These are phyloP conservation scores for Nephelium lappaceum DNA, from an alignment of 345 rosid genomes.

Conservation along the genomic window DNA sequence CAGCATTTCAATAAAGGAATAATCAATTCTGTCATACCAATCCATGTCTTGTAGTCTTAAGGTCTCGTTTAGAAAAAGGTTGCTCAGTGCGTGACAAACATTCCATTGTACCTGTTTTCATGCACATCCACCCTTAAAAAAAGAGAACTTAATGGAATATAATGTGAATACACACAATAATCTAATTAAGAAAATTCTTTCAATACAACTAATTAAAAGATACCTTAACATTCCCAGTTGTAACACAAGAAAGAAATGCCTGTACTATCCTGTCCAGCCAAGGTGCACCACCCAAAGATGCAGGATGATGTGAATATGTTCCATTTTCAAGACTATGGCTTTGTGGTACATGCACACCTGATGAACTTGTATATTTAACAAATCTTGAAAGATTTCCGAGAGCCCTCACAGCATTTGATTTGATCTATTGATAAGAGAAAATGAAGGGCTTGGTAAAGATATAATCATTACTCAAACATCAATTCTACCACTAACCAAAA, in stretches of 20 bases:
- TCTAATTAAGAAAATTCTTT: not conserved
- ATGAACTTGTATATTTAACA: slow-evolving; percentile 39
- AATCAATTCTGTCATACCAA: slow-evolving; percentile 56
- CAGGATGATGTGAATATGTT: slow-evolving; percentile 29
- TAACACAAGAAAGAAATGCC: slow-evolving; percentile 93
- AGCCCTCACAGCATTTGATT: slow-evolving; percentile 91
- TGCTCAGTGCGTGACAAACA: slow-evolving; percentile 91
- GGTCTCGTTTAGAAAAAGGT: slow-evolving; percentile 77
- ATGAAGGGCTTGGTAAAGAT: not conserved
- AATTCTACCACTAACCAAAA: not conserved
- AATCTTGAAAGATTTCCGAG: slow-evolving; percentile 82
- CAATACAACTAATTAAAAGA: slow-evolving; percentile 1
- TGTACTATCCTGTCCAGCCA: slow-evolving; percentile 79
- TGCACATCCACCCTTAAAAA: slow-evolving; percentile 18
- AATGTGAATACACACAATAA: not conserved
- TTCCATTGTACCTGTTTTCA: slow-evolving; percentile 94
- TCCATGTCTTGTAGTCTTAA: slow-evolving; percentile 75
- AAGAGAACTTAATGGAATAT: slow-evolving; percentile 12
- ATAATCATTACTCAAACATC: not conserved
- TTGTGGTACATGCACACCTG: slow-evolving; percentile 31
- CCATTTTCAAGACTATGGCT: slow-evolving; percentile 25
- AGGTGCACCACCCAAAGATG: slow-evolving; percentile 37
- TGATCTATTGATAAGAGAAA: slow-evolving; percentile 41
- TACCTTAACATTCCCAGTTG: slow-evolving; percentile 98
- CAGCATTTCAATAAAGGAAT: slow-evolving; percentile 14